Percentiles rank a stretch among this genome's conserved stretches.
Evolutionary conservation across 805 yeast species (phyloP).

Genomic region (Saturnispora saitoi): DNA sequence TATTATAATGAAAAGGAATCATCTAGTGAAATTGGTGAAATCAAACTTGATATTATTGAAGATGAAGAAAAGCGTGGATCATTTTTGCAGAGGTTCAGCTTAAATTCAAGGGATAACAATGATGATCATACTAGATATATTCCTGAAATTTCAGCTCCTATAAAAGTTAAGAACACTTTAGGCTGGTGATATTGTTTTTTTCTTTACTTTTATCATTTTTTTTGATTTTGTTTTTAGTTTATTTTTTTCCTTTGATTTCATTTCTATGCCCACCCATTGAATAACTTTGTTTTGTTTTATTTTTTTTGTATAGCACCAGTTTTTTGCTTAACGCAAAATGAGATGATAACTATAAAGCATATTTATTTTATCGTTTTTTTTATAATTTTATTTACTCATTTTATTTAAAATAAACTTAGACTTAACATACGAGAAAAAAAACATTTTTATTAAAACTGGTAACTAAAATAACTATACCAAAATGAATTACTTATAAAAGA

Average conservation of each 20-base stretch:
- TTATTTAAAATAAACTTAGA: background rate
- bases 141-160: conserved; percentile 56
- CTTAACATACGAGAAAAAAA: too few relatives aligned
- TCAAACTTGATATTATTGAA: conserved; percentile 9
- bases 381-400: background rate
- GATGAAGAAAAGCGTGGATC: conserved; percentile 4
- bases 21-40: conserved; percentile 6
- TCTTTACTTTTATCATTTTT: background rate
- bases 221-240: conserved; percentile 5
- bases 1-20: background rate
- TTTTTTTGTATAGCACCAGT: background rate
- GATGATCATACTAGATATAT: conserved; percentile 24
- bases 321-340: background rate
- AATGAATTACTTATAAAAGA: too few relatives aligned
- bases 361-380: background rate
- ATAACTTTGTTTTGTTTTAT: background rate
- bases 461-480: too few relatives aligned
- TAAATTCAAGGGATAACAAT: conserved; percentile 9
- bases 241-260: background rate
- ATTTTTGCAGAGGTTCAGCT: conserved; percentile 13
- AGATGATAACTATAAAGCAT: background rate
- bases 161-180: conserved; percentile 59
- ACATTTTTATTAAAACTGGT: too few relatives aligned
- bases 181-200: conserved; percentile 45
- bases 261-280: background rate